Evolutionary conservation across 108 stramenopile genomes (phyloP), one percentile per base, ranked within the genome.

Genomic region (Phaeodactylum tricornutum): DNA sequence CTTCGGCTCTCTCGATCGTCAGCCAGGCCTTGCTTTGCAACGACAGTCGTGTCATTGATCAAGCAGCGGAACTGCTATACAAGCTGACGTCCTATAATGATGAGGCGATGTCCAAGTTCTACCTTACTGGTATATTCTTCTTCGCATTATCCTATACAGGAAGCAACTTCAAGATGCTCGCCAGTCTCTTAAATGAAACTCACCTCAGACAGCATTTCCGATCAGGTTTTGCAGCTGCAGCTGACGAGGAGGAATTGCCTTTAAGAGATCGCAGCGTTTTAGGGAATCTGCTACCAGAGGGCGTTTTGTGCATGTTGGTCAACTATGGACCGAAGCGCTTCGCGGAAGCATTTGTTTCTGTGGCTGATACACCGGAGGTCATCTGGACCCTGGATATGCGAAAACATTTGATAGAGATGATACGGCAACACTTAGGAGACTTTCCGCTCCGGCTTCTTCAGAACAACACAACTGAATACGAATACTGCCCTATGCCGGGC

Each of bases 371-470:
- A 17, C 87, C 87, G 19, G 87, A 90, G 56, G 87, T 90, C 1
- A 84, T 90, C 37, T 90, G 87, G 87, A 69, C 64, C 46, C 57
- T 71, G 34, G 75, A 78, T 11, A 80, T 81, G 83, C 45, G 87
- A 32, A 69, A 62, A 47, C 80, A 81, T 47, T 26, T 84, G 43
- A 69, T 82, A 22, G 77, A 81, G 30, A 81, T 84, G 80, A 55
- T 84, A 11, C 48, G 69, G 2, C 78, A 90, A 47, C 87, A 90
- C 60, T 54, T 90, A 1, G 87, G 87, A 11, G 82, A 90, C 45
- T 84, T 90, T 60, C 80, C 82, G n/a, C 59, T 67, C 31, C 68
- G 87, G 17, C 50, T 84, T 9, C 68, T 64, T 49, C 79, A 84
- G 32, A 74, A 84, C 54, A 75, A 80, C 23, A 63, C 64, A 32